Conservation (phyloP, 225 moss, liverwort and hornwort species). For the Pseudisothecium myosuroides region DNA sequence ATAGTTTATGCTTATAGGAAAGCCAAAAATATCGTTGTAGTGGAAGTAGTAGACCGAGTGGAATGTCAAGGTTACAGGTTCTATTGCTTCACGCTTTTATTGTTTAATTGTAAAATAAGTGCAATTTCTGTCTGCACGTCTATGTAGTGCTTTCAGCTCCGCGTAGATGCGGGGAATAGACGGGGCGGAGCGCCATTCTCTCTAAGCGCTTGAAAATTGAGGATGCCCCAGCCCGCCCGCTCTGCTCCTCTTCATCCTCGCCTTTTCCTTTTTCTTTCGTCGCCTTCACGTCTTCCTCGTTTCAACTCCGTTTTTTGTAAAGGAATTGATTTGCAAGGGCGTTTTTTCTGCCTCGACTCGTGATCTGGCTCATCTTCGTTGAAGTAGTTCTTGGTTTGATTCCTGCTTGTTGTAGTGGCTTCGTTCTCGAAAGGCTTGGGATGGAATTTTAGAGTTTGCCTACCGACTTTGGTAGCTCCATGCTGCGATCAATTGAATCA, state of each 20-base stretch:
- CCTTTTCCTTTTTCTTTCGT: neutral
- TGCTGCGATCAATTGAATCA: slow-evolving; percentile 10
- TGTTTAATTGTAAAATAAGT: neutral
- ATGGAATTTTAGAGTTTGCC: neutral
- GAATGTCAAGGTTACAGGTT: neutral
- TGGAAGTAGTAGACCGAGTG: neutral
- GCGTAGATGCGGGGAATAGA: neutral
- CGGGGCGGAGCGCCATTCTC: neutral
- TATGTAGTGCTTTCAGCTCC: neutral
- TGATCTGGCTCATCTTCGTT: neutral
- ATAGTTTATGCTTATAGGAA: neutral
- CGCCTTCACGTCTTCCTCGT: neutral
- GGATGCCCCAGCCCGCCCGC: too few relatives aligned
- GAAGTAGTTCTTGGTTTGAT: neutral
- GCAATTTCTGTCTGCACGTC: neutral
- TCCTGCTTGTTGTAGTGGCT: neutral
- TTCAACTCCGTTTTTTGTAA: neutral
- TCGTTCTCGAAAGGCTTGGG: neutral
- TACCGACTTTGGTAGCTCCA: neutral
- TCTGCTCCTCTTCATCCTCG: neutral
- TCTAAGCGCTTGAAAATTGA: too few relatives aligned
- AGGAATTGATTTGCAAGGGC: neutral
- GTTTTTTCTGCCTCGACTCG: neutral
- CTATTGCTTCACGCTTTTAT: neutral
- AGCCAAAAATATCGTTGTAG: neutral